Base-by-base conservation (phyloP, 805 yeast genomes). In the Monosporozyma siamensis region DNA sequence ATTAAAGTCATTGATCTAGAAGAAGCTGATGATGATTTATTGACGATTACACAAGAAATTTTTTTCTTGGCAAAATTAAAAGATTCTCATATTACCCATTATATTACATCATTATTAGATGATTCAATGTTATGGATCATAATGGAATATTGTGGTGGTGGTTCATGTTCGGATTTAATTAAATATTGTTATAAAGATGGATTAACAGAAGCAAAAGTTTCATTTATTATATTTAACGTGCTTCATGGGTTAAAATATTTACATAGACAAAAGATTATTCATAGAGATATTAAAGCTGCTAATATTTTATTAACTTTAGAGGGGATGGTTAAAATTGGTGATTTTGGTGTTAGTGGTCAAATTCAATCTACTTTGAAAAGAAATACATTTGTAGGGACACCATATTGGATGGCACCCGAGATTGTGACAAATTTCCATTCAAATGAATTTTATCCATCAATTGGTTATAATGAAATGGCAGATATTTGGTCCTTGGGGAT, bases 391-490 rank as follows among this genome's bases (percentile, higher is more conserved):
- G 95, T 88, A 41, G 97, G 97, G 1, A 88, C 97, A 0, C 96
- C 97, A 11, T 86, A 77, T 62, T 89, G 97, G 97, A 89, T 90
- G 97, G 98, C 98, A 0, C 98, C 98, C 0, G 98, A 92, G 59
- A 83, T 90, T n/a, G 82, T 92, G 35, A 59, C 69, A 15, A 32
- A 32, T 18, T 18, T 9, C 18, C 17, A 18, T 15, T 18, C 35
- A 18, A 5, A 18, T 12, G 11, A 18, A 3, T 18, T n/a, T 32
- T 18, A 18, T 11, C 18, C 35, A 4, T 30, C 34, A n/a, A 48
- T 50, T 8, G 95, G 92, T 1, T 88, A 92, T 60, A 74, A 84
- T 55, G 83, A 80, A 48, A 84, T 82, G 54, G 95, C 88, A 1
- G 98, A 92, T 58, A 84, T 92, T 41, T 92, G 98, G 98, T 87